Evolutionary conservation across 768 basidiomycete genomes (phyloP), one percentile per base, ranked within the genome.

Genomic region (Scleroderma citrinum): DNA sequence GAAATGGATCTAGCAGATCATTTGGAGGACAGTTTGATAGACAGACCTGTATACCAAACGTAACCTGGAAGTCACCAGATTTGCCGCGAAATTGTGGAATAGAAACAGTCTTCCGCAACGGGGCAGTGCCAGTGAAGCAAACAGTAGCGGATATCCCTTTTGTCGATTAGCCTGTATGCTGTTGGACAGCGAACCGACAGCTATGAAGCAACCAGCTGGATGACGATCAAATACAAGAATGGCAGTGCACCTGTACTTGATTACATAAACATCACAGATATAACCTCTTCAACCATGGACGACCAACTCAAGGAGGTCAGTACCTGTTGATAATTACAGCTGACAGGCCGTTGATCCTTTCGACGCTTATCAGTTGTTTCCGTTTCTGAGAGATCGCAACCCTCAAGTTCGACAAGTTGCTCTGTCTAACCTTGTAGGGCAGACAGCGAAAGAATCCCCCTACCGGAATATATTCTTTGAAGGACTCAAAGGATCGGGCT

Each of bases 341-440:
- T n/a, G n/a, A n/a, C n/a, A n/a, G n/a, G n/a, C 46, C 3, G 17
- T 30, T n/a, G 7, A 34, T 32, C 55, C 41, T 48, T 68, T 17
- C 60, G 14, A 11, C 7, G 23, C 10, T 43, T 32, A 3, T n/a
- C 66, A 96, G 83, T 80, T 97, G 20, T 66, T 92, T 12, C 82
- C 79, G 3, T 98, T 98, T 63, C 69, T 98, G 45, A 80, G 84
- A 56, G 92, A 94, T 55, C 77, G 76, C 51, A 95, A 94, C 57
- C 90, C 88, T 0, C 83, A 92, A 60, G 94, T 87, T 17, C 80
- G 95, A 39, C 85, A 87, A 59, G 76, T 96, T 50, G 91, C 95
- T 3, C 75, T 98, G 7, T 77, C 82, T 37, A 89, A 91, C 69
- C 76, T 98, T 14, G 66, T 96, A 7, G 78, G 83, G 0, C 87